Conservation (phyloP, 768 basidiomycete genomes). For the Lentinus tigrinus region DNA sequence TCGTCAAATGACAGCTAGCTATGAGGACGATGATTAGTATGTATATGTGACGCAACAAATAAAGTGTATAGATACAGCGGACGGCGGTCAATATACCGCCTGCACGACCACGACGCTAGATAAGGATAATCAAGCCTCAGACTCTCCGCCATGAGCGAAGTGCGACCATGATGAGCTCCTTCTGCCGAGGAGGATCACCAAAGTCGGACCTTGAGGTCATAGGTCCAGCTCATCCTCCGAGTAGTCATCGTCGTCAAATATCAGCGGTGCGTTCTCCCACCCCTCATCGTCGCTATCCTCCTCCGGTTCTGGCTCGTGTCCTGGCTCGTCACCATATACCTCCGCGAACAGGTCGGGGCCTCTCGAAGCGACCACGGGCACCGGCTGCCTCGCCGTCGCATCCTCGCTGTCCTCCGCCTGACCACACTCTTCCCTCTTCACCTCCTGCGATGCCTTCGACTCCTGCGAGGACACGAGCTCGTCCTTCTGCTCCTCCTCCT, state of each 20-base stretch:
- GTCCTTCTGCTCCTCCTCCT: constrained; percentile 17
- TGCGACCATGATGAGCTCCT: too few species aligned
- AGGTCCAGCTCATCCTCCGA: not conserved
- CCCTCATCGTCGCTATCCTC: not conserved
- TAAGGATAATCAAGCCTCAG: too few species aligned
- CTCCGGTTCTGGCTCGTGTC: not conserved
- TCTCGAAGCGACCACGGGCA: not conserved
- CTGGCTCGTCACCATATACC: not conserved
- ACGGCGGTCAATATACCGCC: too few species aligned
- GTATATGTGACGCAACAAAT: too few species aligned
- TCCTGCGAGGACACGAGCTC: constrained; percentile 5
- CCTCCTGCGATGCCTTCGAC: not conserved
- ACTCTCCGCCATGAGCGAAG: too few species aligned
- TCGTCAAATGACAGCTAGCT: too few species aligned
- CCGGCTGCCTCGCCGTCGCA: not conserved
- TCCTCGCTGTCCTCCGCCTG: constrained; percentile 1
- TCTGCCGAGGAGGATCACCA: too few species aligned
- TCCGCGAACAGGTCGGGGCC: not conserved
- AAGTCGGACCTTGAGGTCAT: too few species aligned
- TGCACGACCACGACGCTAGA: too few species aligned
- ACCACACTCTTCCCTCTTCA: not conserved
- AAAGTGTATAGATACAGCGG: too few species aligned
- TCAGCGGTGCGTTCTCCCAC: not conserved
- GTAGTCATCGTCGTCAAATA: not conserved
- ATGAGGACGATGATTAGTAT: too few species aligned